Evolutionary conservation across 2,329 filamentous ascomycete species (phyloP), one percentile per base, ranked within the genome.

Genomic region (Phyllosticta paracitricarpa): DNA sequence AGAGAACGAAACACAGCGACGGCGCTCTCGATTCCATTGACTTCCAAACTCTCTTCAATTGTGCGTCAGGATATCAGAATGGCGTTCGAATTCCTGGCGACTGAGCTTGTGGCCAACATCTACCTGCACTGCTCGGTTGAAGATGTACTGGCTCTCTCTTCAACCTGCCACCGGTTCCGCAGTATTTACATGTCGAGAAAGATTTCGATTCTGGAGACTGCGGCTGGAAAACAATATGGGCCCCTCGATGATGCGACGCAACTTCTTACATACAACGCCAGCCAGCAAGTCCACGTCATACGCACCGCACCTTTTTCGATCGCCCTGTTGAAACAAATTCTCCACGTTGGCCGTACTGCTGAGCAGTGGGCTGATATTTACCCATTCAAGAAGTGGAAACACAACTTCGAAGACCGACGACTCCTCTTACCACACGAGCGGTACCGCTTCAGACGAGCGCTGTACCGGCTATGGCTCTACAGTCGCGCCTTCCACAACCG

Each of bases 401-500:
- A 74, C 61, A 78, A 84, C 65, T 84, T 76, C 64, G 79, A 80
- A 61, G 74, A 79, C 61, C 79, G 84, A 9, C 81, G 84, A 9
- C 75, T 82, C 2, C 71, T 86, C 56, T 78, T 75, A 0, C 63
- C 65, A 40, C 63, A 73, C 2, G 84, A 86, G 68, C 76, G 78
- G 3, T 79, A 77, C 57, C 73, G 74, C 5, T 67, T 85, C 10
- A 78, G 83, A 10, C 77, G 82, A 51, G 83, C 84, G 9, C 72
- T 85, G 9, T 86, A 86, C 68, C 78, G 84, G 8, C 71, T 83
- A 10, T 86, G 84, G 84, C 77, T 85, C 7, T 86, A 83, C 68
- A 76, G 77, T 19, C 77, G 78, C 56, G 82, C 83, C 28, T 86
- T 85, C 67, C 81, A 86, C 69, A 82, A 75, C 61, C 70, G 71